Base-by-base conservation (phyloP, 2,329 filamentous ascomycete species). In the Xylariaceae sp. region DNA sequence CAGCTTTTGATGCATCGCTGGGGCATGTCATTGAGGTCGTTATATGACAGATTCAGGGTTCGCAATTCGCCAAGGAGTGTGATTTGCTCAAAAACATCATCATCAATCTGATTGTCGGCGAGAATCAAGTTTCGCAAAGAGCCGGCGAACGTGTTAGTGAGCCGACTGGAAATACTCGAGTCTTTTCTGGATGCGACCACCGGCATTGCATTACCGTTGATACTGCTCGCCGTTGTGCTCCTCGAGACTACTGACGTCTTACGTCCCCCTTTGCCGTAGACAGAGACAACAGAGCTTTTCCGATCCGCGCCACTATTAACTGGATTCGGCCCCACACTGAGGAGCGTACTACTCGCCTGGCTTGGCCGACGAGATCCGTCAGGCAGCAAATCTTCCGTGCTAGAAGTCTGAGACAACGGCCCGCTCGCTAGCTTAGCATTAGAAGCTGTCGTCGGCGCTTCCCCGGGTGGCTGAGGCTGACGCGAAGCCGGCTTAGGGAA, bases 11-110 rank as follows among this genome's bases (percentile, higher is more conserved):
- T 86, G 2, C 90, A 89, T 48, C 91, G 81, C 54, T 90, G 86
- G 2, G 94, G 94, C 69, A 99, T 86, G 60, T 99, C 94, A 52
- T 88, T 91, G 42, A 99, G 80, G 55, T 91, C 86, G 60, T 99
- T 99, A 72, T 96, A 97, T 0, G 92, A 95, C 31, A 99, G 71
- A 60, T 99, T 99, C 51, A 99, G 79, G 19, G 95, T 81, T 18
- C 92, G 85, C 45, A 99, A 72, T 68, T 97, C 94, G 2, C 83
- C 78, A 4, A 97, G 78, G 3, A 92, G 75, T 1, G 83, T 88
- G 40, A 99, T 77, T 67, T 97, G 89, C 57, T 96, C 90, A 65
- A 97, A 97, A 0, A 96, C 87, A 60, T 97, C 92, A 61, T 97
- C 94, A 48, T 94, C 89, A 19, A 99, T 79, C 53, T 91, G 83